These are phyloP conservation scores for Colletotrichum gloeosporioides DNA, from an alignment of 2,329 filamentous ascomycete genomes.

Conservation along the genomic window DNA sequence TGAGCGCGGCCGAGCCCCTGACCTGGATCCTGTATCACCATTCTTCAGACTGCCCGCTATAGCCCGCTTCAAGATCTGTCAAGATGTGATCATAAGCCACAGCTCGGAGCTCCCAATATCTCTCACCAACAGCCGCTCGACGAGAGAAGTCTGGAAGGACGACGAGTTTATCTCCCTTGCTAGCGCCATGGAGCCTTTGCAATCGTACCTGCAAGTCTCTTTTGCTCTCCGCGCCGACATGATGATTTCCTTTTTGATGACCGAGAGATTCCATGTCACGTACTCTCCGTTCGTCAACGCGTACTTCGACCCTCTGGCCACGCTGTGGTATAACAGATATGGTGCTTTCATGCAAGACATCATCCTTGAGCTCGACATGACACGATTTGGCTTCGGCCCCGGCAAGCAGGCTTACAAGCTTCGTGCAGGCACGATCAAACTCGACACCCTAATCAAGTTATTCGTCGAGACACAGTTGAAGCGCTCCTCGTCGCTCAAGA, in stretches of 20 bases:
- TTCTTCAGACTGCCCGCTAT: slow-evolving; percentile 30
- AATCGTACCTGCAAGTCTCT: slow-evolving; percentile 33
- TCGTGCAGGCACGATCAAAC: slow-evolving; percentile 26
- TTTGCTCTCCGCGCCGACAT: slow-evolving; percentile 42
- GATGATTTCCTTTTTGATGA: slow-evolving; percentile 38
- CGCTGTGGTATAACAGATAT: slow-evolving; percentile 39
- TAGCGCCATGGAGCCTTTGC: slow-evolving; percentile 28
- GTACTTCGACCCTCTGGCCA: slow-evolving; percentile 37
- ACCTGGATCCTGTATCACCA: background rate
- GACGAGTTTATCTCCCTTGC: slow-evolving; percentile 36
- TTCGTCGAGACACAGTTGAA: slow-evolving; percentile 32
- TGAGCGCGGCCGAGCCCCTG: slow-evolving; percentile 15
- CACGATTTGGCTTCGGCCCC: slow-evolving; percentile 38
- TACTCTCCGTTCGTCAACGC: slow-evolving; percentile 41
- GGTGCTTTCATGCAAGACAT: slow-evolving; percentile 39
- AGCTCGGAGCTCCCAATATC: slow-evolving; percentile 28
- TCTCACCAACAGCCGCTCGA: slow-evolving; percentile 30
- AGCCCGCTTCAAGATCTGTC: slow-evolving; percentile 32
- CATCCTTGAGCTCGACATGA: slow-evolving; percentile 46
- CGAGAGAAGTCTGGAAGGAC: slow-evolving; percentile 38
- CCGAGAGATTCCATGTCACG: slow-evolving; percentile 41
- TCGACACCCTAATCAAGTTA: slow-evolving; percentile 29
- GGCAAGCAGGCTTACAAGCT: slow-evolving; percentile 27
- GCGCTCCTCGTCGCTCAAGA: slow-evolving; percentile 28
- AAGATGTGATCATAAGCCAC: slow-evolving; percentile 24